Base-by-base conservation (phyloP, 1,284 basidiomycete genomes). In the Boletus semigastroideus region DNA sequence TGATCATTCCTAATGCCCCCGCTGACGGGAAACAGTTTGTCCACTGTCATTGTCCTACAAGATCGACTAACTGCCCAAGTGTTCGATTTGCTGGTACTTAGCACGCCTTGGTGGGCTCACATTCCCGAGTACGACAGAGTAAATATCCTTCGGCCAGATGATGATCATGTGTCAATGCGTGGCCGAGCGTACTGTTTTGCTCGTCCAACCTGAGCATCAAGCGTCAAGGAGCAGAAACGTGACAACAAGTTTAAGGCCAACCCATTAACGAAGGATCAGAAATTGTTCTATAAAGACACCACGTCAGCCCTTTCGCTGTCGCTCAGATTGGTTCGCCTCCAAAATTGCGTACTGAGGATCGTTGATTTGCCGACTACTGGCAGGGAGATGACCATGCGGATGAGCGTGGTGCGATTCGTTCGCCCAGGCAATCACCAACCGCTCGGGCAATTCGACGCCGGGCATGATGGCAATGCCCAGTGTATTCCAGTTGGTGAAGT, bases 1-100 rank as follows among this genome's bases (percentile, higher is more conserved):
- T 81, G 12, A 80, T 82, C 34, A 70, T 77, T 1, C 78, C 79
- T 3, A 64, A 82, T 25, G 65, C 68, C n/a, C 61, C 80, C 5
- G 74, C 79, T 0, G 63, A 80, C 54, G 71, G 74, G 1, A 44
- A 65, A 3, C 72, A 65, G n/a, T 65, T 82, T 7, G 73, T 74
- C 11, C 71, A 79, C n/a, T n/a, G 72, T 82, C 5, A 60, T 80
- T 4, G 73, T 78, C 19, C 69, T 78, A 19, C 80, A 79, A 48
- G 62, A 0, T 62, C 76, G 8, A 59, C 61, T 1, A 46, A 36
- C 16, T 5, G n/a, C 46, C 0, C 74, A 76, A 50, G 81, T 78
- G 78, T 80, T 80, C 54, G 67, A 75, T 12, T 54, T 78, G 3
- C 70, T 82, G 3, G 70, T 71, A n/a, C n/a, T n/a, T n/a, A 6